Base-by-base conservation (phyloP, 1,284 basidiomycete species). In the Neotropicomus parvogracilis region DNA sequence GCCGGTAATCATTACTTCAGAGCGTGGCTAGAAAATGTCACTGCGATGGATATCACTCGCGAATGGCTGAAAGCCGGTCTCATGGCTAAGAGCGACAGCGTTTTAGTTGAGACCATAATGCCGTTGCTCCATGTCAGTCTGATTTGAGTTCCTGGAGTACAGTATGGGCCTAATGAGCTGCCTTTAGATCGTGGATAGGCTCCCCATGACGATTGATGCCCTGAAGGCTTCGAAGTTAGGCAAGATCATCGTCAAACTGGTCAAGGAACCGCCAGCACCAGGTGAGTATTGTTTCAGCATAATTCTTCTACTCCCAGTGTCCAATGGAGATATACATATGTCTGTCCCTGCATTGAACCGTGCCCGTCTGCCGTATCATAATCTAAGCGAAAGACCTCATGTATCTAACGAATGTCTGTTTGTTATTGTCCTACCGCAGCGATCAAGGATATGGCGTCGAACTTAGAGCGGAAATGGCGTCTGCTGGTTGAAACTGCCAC, bases 371-470 rank as follows among this genome's bases (percentile, higher is more conserved):
- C 66, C 60, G 63, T 65, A 68, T 67, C 65, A 64, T 67, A 64
- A 62, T 56, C 64, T 64, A 66, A 61, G 56, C 44, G 54, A 54
- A 55, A 69, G 72, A 71, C 69, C 68, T 53, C 68, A 80, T 83
- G 79, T 85, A 85, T 85, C 84, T 85, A 82, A 86, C 82, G 70
- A 61, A 58, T 59, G 65, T 60, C 69, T 60, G 67, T 66, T 66
- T 67, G 66, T 58, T 69, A 65, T 62, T 56, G 56, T 60, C 49
- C 58, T 61, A 60, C 70, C 71, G 64, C 74, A 90, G 88, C 88
- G 70, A 81, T 89, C 83, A 87, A 88, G 82, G 88, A 91, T 73
- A 87, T 91, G 84, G 88, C 88, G 60, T 79, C 79, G 64, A 89
- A 88, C 71, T 74, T 91, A 71, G 85, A 88, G 71, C 80, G 78